Percentiles rank a stretch among this genome's conserved stretches.
Conservation (phyloP, 2,329 filamentous ascomycete genomes). For the Claviceps quebecensis region DNA sequence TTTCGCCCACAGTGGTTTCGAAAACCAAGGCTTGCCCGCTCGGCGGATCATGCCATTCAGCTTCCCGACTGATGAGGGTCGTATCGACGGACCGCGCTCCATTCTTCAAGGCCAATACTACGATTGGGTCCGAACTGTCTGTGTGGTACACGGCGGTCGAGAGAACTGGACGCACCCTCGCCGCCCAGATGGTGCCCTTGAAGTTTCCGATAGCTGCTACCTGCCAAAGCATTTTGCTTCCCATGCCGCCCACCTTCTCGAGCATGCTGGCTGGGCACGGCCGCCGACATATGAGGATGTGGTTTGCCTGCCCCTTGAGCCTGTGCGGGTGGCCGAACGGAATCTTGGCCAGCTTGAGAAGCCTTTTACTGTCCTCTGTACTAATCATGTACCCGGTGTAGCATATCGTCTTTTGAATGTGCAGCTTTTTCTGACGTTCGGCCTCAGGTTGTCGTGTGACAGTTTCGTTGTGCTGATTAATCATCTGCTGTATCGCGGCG, state of each 20-base stretch:
- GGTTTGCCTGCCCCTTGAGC: constrained; percentile 72
- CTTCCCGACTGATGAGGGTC: constrained; percentile 45
- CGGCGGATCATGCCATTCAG: constrained; percentile 67
- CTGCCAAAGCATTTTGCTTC: constrained; percentile 71
- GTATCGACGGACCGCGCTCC: constrained; percentile 68
- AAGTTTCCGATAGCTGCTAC: constrained; percentile 61
- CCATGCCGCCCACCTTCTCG: constrained; percentile 75
- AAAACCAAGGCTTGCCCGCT: constrained; percentile 60
- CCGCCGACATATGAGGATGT: constrained; percentile 76
- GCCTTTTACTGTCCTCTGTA: constrained; percentile 53
- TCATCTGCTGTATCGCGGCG: constrained; percentile 73
- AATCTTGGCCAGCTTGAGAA: constrained; percentile 56
- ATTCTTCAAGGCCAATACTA: constrained; percentile 70
- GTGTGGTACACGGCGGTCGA: constrained; percentile 57
- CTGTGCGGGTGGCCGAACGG: constrained; percentile 54
- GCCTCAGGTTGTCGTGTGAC: constrained; percentile 19
- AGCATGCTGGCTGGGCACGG: constrained; percentile 59
- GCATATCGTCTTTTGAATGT: constrained; percentile 76
- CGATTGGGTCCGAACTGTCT: constrained; percentile 62
- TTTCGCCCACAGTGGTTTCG: constrained; percentile 75
- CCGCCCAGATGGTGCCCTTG: constrained; percentile 80
- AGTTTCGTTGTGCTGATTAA: constrained; percentile 69
- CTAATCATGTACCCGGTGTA: constrained; percentile 86
- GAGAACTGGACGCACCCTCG: constrained; percentile 59
- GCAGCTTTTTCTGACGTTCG: constrained; percentile 32